Conservation (phyloP, 345 rosid species). For the Hibiscus mutabilis region DNA sequence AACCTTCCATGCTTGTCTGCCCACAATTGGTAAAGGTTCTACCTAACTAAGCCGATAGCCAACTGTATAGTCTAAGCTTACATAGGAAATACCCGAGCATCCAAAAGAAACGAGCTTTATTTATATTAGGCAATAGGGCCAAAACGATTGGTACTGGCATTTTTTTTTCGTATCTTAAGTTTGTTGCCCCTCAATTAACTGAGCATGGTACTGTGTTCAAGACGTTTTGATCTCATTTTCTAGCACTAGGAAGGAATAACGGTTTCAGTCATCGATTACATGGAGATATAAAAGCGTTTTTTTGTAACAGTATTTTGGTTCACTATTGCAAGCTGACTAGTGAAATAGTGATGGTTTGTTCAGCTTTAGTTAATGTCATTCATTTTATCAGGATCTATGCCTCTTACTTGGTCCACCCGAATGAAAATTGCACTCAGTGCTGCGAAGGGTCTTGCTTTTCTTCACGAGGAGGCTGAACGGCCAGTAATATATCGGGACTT, state of each 20-base stretch:
- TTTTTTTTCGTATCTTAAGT: too few species aligned
- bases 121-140: neutral
- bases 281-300: neutral
- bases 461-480: neutral
- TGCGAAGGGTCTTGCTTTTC: constrained; percentile 1
- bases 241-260: neutral
- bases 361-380: neutral
- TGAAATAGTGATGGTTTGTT: neutral
- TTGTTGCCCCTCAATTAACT: neutral
- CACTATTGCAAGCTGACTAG: neutral
- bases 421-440: neutral
- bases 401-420: neutral
- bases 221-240: neutral
- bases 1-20: neutral
- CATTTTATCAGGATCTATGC: neutral
- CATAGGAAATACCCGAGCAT: neutral
- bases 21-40: neutral
- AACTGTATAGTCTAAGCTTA: neutral
- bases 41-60: neutral
- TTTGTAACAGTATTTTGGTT: neutral
- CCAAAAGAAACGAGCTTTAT: neutral
- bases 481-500: neutral
- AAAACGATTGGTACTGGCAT: neutral
- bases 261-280: neutral
- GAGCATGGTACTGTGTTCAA: neutral